Conservation (phyloP, 2,329 filamentous ascomycete species). For the Kalaharituber pfeilii region DNA sequence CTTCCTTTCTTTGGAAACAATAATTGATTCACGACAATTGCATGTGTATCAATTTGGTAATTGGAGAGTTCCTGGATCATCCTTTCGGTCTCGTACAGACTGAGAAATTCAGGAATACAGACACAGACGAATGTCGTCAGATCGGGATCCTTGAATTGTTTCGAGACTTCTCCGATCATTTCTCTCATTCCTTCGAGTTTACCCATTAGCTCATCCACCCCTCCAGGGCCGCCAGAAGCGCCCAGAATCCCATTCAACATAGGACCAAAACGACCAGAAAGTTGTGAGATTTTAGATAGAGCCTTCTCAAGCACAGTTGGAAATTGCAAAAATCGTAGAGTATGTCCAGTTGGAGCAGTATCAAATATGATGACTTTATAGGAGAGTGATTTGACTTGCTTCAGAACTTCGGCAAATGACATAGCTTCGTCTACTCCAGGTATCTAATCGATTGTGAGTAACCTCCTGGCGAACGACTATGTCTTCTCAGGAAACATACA, state of each 20-base stretch:
- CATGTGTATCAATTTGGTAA: constrained; percentile 90
- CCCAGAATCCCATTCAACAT: constrained; percentile 90
- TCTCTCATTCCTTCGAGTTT: constrained; percentile 87
- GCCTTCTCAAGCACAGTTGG: constrained; percentile 96
- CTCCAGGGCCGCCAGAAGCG: constrained; percentile 38
- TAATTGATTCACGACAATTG: constrained; percentile 95
- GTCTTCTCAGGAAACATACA: constrained; percentile 34
- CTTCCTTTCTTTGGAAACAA: constrained; percentile 76
- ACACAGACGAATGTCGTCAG: constrained; percentile 67
- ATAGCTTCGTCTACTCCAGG: constrained; percentile 98
- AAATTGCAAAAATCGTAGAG: constrained; percentile 94
- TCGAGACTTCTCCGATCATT: constrained; percentile 90
- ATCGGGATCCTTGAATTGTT: constrained; percentile 92
- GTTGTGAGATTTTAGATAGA: constrained; percentile 86
- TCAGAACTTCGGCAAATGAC: constrained; percentile 97
- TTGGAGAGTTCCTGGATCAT: constrained; percentile 96
- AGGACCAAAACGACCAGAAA: constrained; percentile 85
- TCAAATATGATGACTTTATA: constrained; percentile 99
- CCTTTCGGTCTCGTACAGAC: constrained; percentile 92
- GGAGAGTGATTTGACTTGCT: constrained; percentile 95
- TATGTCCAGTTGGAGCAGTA: constrained; percentile 93
- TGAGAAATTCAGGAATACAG: constrained; percentile 93
- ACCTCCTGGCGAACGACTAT: not conserved
- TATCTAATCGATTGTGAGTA: constrained; percentile 44
- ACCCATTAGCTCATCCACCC: constrained; percentile 67